A percentile compares a stretch with the other conserved stretches of the same genome.
Evolutionary conservation across 495 filamentous ascomycete genomes (phyloP).

Genomic region (Penicillium robsamsonii): DNA sequence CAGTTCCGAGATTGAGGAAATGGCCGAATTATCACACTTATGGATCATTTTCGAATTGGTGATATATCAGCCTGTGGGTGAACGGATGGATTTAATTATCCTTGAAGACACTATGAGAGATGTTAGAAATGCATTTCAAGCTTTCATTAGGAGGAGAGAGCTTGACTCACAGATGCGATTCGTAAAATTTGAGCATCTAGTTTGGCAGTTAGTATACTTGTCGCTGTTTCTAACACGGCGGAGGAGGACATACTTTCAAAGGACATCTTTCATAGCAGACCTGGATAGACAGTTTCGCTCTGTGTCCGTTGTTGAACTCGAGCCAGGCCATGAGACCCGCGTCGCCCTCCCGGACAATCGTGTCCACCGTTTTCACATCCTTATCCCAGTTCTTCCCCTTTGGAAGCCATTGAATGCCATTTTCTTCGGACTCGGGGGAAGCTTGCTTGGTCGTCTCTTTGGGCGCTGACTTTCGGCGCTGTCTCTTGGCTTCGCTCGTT

Average conservation of each 20-base stretch:
- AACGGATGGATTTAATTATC: slow-evolving; percentile 18
- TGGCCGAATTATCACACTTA: not conserved
- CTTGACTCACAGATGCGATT: slow-evolving; percentile 42
- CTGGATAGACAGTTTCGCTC: slow-evolving; percentile 36
- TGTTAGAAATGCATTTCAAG: slow-evolving; percentile 20
- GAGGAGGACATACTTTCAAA: slow-evolving; percentile 24
- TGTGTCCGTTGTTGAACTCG: slow-evolving; percentile 54
- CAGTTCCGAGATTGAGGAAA: not conserved
- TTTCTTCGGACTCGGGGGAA: slow-evolving; percentile 10
- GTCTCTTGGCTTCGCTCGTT: slow-evolving; percentile 26
- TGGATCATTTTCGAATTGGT: not conserved
- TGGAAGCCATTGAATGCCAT: slow-evolving; percentile 42
- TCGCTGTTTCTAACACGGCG: not conserved
- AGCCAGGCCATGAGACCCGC: slow-evolving; percentile 49
- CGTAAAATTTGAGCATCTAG: slow-evolving; percentile 50
- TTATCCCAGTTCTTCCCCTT: slow-evolving; percentile 57
- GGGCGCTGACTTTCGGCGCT: slow-evolving; percentile 23
- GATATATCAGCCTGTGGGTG: not conserved
- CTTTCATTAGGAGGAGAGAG: not conserved
- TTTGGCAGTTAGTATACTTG: slow-evolving; percentile 15
- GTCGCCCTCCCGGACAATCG: slow-evolving; percentile 51
- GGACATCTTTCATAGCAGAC: slow-evolving; percentile 46
- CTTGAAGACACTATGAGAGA: slow-evolving; percentile 37
- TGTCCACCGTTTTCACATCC: slow-evolving; percentile 53
- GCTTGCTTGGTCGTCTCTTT: slow-evolving; percentile 15